Conservation (phyloP, 164 flowering plant genomes). For the Stephania yunnanensis region DNA sequence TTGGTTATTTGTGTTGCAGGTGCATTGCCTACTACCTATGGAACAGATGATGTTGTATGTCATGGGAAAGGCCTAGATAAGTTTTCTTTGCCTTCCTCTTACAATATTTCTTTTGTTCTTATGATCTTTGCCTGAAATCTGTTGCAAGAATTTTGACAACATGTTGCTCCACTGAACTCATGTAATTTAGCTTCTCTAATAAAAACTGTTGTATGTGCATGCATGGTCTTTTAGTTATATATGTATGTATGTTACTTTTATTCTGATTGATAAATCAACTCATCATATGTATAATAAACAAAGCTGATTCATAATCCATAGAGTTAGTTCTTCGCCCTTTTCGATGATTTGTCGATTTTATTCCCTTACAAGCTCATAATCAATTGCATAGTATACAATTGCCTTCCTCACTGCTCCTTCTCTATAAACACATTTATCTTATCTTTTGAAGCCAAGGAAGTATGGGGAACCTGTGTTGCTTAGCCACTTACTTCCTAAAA, state of each 20-base stretch:
- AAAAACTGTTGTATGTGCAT: no score
- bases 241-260: background rate
- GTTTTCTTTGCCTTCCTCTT: background rate
- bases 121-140: background rate
- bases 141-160: background rate
- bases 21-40: background rate
- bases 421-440: constrained; percentile 1
- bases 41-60: background rate
- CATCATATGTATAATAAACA: no score
- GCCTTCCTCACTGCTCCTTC: background rate
- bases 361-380: background rate
- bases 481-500: constrained; percentile 32
- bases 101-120: background rate
- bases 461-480: constrained; percentile 18
- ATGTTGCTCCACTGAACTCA: background rate
- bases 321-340: background rate
- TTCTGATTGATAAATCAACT: background rate
- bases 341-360: background rate
- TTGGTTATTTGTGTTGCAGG: background rate
- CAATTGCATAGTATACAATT: background rate
- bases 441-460: constrained; percentile 20
- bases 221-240: no score
- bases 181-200: no score
- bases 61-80: background rate
- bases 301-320: background rate